Evolutionary conservation across 2,329 filamentous ascomycete genomes (phyloP).

Genomic region (Neoscytalidium dimidiatum): DNA sequence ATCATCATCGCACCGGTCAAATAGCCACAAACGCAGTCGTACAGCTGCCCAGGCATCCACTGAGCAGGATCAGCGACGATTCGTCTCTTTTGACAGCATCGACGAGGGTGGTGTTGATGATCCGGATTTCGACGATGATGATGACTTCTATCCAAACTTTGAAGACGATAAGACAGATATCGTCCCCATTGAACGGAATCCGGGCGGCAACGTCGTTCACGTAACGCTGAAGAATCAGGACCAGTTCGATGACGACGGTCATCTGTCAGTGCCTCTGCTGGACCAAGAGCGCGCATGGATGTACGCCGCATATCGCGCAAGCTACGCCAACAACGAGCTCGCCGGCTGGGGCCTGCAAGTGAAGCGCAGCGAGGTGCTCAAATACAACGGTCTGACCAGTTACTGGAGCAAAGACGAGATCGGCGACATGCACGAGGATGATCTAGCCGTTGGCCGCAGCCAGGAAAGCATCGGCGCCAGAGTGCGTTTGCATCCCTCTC

Average conservation of each 20-base stretch:
- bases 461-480: conserved; percentile 21
- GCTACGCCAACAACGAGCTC: conserved; percentile 55
- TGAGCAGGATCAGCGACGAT: neutral
- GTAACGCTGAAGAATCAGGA: conserved; percentile 55
- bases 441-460: conserved; percentile 31
- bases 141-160: neutral
- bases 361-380: conserved; percentile 59
- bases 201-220: conserved; percentile 5
- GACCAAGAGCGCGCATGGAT: conserved; percentile 50
- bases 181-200: neutral
- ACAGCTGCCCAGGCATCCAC: neutral
- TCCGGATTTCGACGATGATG: neutral
- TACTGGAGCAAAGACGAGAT: conserved; percentile 28
- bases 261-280: conserved; percentile 50
- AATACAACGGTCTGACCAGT: conserved; percentile 51
- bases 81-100: conserved; percentile 1
- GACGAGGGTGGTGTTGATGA: neutral
- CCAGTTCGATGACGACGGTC: conserved; percentile 56
- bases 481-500: conserved; percentile 20
- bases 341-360: conserved; percentile 61
- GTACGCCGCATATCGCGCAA: conserved; percentile 55
- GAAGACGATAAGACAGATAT: conserved; percentile 2
- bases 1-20: conserved; percentile 4
- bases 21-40: conserved; percentile 9
- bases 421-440: conserved; percentile 26